Conservation (phyloP, 345 rosid genomes). For the Murraya paniculata region DNA sequence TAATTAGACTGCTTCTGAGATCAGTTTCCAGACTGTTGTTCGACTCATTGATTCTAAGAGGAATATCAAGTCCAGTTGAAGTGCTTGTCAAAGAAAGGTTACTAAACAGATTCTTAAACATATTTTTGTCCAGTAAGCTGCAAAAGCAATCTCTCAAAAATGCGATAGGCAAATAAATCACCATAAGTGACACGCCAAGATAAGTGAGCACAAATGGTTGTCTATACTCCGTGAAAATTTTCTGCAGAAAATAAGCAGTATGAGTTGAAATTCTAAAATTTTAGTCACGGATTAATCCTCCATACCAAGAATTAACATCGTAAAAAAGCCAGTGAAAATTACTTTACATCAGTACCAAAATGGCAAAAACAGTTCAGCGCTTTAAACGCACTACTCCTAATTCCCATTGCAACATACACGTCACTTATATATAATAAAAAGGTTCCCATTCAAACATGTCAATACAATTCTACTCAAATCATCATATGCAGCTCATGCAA, state of each 20-base stretch:
- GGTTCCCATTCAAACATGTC: neutral
- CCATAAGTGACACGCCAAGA: conserved; percentile 65
- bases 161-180: conserved; percentile 49
- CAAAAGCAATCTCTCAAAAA: conserved; percentile 44
- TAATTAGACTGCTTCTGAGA: conserved; percentile 18
- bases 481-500: neutral
- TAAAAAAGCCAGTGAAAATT: neutral
- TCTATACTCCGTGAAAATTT: conserved; percentile 47
- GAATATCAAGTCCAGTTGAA: conserved; percentile 36
- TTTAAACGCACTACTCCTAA: neutral
- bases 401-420: neutral
- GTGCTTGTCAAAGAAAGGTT: conserved; percentile 8
- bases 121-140: conserved; percentile 17
- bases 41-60: conserved; percentile 37
- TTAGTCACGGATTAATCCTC: neutral
- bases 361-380: neutral
- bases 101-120: conserved; percentile 8
- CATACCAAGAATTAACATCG: no score
- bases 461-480: neutral
- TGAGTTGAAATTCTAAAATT: neutral
- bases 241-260: conserved; percentile 31
- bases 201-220: conserved; percentile 67
- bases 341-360: neutral
- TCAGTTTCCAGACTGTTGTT: conserved; percentile 20
- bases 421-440: neutral